These are phyloP conservation scores for Limnanthes douglasii DNA, from an alignment of 345 rosid genomes.

Conservation along the genomic window DNA sequence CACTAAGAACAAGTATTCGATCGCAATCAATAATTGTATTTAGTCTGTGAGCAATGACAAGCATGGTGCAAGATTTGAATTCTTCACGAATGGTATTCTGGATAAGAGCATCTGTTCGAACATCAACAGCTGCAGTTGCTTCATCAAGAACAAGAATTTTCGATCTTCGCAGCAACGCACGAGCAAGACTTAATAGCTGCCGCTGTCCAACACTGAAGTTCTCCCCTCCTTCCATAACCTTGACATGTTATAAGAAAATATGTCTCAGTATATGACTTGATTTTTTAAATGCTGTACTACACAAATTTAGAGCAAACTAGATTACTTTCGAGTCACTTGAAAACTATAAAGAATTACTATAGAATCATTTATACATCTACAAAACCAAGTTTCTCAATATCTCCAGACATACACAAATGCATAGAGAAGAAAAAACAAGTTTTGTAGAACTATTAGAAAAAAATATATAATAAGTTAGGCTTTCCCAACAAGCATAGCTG, in stretches of 20 bases:
- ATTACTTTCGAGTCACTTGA: too few relatives aligned
- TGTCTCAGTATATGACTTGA: background rate
- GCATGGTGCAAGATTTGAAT: conserved; percentile 77
- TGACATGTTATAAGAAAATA: conserved; percentile 4
- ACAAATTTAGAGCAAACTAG: too few relatives aligned
- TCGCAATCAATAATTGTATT: conserved; percentile 79
- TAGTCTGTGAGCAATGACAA: conserved; percentile 78
- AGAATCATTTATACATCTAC: too few relatives aligned
- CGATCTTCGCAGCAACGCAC: conserved; percentile 68
- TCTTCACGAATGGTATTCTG: conserved; percentile 87
- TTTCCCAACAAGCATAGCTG: too few relatives aligned
- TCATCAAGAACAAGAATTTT: conserved; percentile 95
- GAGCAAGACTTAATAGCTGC: conserved; percentile 83
- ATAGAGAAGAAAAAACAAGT: too few relatives aligned
- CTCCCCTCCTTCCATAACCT: conserved; percentile 86
- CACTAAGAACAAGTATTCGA: conserved; percentile 68
- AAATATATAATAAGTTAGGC: too few relatives aligned
- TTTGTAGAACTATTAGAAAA: too few relatives aligned
- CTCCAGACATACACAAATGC: too few relatives aligned
- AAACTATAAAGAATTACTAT: too few relatives aligned
- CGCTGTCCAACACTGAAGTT: conserved; percentile 94
- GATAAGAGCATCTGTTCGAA: conserved; percentile 72
- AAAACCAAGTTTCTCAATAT: too few relatives aligned
- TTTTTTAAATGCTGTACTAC: conserved; percentile 7
- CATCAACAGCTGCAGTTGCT: conserved; percentile 96